phyloP scores from a whole-genome alignment of 2,329 filamentous ascomycete genomes.

The Colletotrichum eleusines region DNA sequence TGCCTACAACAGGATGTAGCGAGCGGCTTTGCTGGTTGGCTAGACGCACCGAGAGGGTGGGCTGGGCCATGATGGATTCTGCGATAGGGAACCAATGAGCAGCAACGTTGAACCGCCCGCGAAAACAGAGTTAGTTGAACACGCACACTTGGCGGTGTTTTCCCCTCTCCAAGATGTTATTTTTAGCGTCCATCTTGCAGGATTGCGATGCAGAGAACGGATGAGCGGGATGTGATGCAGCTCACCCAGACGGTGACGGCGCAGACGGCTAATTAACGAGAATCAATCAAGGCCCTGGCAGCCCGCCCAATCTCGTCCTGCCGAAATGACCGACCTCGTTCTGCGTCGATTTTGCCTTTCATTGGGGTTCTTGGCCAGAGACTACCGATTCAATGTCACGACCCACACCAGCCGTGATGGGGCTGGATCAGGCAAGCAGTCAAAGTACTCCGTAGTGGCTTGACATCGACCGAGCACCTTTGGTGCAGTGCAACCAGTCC shows the following conservation, averaged over 20 bases:
- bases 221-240: conserved; percentile 14
- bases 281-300: conserved; percentile 19
- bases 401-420: not conserved
- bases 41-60: conserved; percentile 3
- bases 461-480: not conserved
- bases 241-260: not conserved
- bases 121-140: conserved; percentile 39
- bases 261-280: conserved; percentile 10
- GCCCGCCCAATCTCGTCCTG: conserved; percentile 9
- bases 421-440: conserved; percentile 17
- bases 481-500: not conserved
- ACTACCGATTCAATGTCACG: conserved; percentile 29
- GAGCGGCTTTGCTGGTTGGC: conserved; percentile 29
- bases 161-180: conserved; percentile 14
- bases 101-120: conserved; percentile 31
- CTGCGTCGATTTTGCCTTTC: conserved; percentile 18
- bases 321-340: conserved; percentile 8
- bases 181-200: conserved; percentile 39
- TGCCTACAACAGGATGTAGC: conserved; percentile 13
- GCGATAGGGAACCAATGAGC: conserved; percentile 30
- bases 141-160: conserved; percentile 4
- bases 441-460: conserved; percentile 11
- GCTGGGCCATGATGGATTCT: conserved; percentile 12
- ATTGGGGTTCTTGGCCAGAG: conserved; percentile 8
- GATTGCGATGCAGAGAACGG: conserved; percentile 26